Conservation (phyloP, 2,329 filamentous ascomycete species). For the Alternaria angustiovoidea region DNA sequence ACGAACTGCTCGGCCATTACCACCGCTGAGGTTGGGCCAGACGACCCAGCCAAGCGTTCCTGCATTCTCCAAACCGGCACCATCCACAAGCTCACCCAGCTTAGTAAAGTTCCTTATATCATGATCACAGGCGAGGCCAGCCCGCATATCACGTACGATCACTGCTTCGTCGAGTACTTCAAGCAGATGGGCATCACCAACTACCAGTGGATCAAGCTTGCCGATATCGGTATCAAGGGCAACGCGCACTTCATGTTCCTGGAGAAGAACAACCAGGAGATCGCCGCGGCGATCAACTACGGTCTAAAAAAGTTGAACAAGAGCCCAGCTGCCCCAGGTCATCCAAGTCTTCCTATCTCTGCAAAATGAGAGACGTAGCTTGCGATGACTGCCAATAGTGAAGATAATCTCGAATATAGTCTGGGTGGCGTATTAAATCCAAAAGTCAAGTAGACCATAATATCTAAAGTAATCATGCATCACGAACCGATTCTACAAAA, state of each 20-base stretch:
- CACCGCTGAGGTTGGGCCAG: conserved; percentile 22
- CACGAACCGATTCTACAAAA: neutral
- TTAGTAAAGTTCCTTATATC: conserved; percentile 41
- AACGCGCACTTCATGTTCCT: conserved; percentile 66
- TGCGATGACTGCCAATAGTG: neutral
- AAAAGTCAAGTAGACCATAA: neutral
- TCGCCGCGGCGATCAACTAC: conserved; percentile 44
- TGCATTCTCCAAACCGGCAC: conserved; percentile 26
- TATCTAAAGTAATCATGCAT: neutral
- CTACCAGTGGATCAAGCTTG: conserved; percentile 57
- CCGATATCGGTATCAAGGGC: conserved; percentile 56
- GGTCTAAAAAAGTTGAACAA: conserved; percentile 10
- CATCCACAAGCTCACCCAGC: conserved; percentile 28
- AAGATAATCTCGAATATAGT: neutral
- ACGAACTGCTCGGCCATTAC: conserved; percentile 24
- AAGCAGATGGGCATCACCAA: conserved; percentile 54
- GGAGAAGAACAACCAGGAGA: conserved; percentile 60
- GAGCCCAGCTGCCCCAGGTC: conserved; percentile 1
- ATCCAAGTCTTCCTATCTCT: conserved; percentile 2
- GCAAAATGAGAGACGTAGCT: neutral
- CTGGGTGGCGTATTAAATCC: neutral
- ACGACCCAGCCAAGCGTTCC: conserved; percentile 20
- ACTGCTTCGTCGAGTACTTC: conserved; percentile 41
- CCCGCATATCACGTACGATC: conserved; percentile 43
- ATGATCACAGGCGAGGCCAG: conserved; percentile 43